Evolutionary conservation across 2,329 filamentous ascomycete genomes (phyloP), one percentile per base, ranked within the genome.

Genomic region (Clonostachys chloroleuca): DNA sequence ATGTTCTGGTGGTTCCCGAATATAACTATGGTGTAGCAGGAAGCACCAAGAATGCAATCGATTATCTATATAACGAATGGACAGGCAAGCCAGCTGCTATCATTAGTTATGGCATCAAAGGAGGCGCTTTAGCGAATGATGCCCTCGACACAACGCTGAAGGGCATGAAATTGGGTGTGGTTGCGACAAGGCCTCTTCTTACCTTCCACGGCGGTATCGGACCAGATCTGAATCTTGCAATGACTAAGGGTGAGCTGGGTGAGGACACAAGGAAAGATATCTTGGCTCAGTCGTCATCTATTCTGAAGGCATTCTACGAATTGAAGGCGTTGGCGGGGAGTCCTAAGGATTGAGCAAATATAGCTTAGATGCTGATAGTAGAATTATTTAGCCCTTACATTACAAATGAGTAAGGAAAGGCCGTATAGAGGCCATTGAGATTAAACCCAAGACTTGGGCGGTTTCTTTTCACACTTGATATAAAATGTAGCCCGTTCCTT

Each of bases 41-140:
- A 0, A 70, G 65, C 7, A 61, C 78, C 43, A 84, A 84, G 66
- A 85, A 83, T 56, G 80, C 81, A 7, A 70, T 85, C 47, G 81
- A 84, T 57, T 84, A 80, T 55, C 67, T 85, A 1, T 74, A 70
- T 53, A 63, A 81, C 54, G 80, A 83, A 56, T 83, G 78, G 75
- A 69, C 61, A 20, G 75, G 72, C 9, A 83, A 83, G 59, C 74
- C 78, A 0, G 70, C 68, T 16, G 62, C 65, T 42, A 67, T 83
- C 48, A 69, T 84, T 24, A 75, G 68, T 47, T 83, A 83, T 60
- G 80, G 80, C 5, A 68, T 69, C 13, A n/a, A 41, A 7, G 34
- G 17, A 3, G 46, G 42, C n/a, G 34, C 34, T 10, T 10, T n/a
- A n/a, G 34, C 34, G 10, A 36, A 36, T n/a, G 34, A 36, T 10